These are phyloP conservation scores for Pichia sporocuriosa DNA, from an alignment of 805 yeast genomes.

Conservation along the genomic window DNA sequence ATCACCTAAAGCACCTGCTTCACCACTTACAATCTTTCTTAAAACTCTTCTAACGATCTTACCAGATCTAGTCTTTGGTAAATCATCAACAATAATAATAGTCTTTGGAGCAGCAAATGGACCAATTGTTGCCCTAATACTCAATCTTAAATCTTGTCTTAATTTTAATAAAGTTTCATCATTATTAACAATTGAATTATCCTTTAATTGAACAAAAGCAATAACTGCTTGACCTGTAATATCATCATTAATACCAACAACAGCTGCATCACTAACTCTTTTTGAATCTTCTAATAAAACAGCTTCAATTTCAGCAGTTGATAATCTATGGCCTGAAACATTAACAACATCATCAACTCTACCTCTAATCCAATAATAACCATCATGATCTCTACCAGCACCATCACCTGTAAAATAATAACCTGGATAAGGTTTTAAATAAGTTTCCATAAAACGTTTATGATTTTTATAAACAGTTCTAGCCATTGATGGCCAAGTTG, in stretches of 20 bases:
- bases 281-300: conserved; percentile 71
- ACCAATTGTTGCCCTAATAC: conserved; percentile 88
- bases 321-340: conserved; percentile 94
- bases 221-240: conserved; percentile 96
- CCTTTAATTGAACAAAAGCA: conserved; percentile 85
- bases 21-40: conserved; percentile 87
- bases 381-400: conserved; percentile 95
- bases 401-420: conserved; percentile 97
- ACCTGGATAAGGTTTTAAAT: conserved; percentile 88
- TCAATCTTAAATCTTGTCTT: conserved; percentile 71
- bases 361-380: conserved; percentile 96
- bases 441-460: conserved; percentile 80
- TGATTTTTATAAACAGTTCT: conserved; percentile 92
- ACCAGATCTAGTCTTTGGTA: conserved; percentile 98
- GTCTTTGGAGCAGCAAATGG: conserved; percentile 95
- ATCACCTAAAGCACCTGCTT: conserved; percentile 90
- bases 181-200: conserved; percentile 34
- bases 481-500: conserved; percentile 98
- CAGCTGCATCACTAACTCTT: conserved; percentile 88
- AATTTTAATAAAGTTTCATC: conserved; percentile 44
- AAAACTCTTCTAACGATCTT: conserved; percentile 97
- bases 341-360: conserved; percentile 98
- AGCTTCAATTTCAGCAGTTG: conserved; percentile 98
- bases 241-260: conserved; percentile 90
- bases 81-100: conserved; percentile 72